Evolutionary conservation across 257 asterid species (phyloP).

Genomic region (Nicotiana undulata): DNA sequence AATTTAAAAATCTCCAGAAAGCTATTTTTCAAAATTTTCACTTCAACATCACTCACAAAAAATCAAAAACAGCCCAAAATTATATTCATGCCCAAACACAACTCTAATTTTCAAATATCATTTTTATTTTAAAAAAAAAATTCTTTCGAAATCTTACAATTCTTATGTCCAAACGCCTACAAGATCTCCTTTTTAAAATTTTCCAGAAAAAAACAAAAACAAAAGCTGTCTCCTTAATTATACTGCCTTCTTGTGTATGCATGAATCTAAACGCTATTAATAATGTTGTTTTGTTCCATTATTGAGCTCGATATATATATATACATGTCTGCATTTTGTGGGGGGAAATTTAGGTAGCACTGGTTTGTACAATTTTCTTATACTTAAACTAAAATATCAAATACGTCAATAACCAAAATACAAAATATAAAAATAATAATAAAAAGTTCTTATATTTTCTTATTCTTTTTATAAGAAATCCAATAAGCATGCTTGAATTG

Average conservation of each 20-base stretch:
- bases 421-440: background rate
- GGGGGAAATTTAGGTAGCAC: too few species aligned
- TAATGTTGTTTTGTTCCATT: background rate
- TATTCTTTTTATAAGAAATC: too few species aligned
- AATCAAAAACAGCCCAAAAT: too few species aligned
- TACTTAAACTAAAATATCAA: background rate
- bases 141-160: too few species aligned
- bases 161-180: too few species aligned
- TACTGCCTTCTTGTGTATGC: background rate
- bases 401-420: background rate
- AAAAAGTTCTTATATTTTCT: background rate
- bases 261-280: background rate
- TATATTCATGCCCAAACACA: too few species aligned
- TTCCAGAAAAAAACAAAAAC: background rate
- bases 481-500: background rate
- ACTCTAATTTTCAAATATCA: too few species aligned
- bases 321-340: background rate
- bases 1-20: too few species aligned
- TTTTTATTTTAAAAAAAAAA: too few species aligned
- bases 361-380: background rate
- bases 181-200: background rate
- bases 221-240: background rate
- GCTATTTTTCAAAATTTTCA: too few species aligned
- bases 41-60: too few species aligned
- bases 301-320: background rate